A percentile compares a stretch with the other conserved stretches of the same genome.
These are phyloP conservation scores for Backusella parvicylindrica DNA, from an alignment of 192 early-diverging fungal species.

Conservation along the genomic window DNA sequence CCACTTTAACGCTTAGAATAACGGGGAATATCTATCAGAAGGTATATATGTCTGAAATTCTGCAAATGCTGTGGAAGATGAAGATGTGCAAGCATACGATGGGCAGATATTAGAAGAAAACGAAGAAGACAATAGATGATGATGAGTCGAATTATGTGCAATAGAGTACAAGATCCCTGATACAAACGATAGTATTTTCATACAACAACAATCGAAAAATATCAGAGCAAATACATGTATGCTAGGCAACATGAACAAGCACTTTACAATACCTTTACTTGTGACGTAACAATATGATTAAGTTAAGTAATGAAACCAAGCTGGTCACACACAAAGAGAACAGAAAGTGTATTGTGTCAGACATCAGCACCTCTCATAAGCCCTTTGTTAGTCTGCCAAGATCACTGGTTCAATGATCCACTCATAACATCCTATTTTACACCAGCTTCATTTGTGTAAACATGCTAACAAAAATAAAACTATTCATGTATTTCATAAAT, in stretches of 20 bases:
- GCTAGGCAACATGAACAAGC: slow-evolving; percentile 6
- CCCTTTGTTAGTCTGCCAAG: slow-evolving; percentile 3
- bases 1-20: slow-evolving; percentile 2
- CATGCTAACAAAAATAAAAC: slow-evolving; percentile 8
- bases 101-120: slow-evolving; percentile 8
- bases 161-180: not conserved
- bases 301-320: slow-evolving; percentile 12
- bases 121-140: slow-evolving; percentile 3
- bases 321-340: slow-evolving; percentile 8
- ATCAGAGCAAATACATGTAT: slow-evolving; percentile 12
- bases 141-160: slow-evolving; percentile 9
- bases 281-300: not conserved
- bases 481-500: slow-evolving; percentile 8
- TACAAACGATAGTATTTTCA: slow-evolving; percentile 7
- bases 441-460: slow-evolving; percentile 11
- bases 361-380: not conserved
- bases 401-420: not conserved
- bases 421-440: not conserved
- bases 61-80: slow-evolving; percentile 5
- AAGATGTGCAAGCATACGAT: not conserved
- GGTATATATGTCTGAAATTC: not conserved
- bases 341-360: slow-evolving; percentile 8
- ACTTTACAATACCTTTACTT: slow-evolving; percentile 12
- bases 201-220: slow-evolving; percentile 12
- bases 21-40: slow-evolving; percentile 1